Base-by-base conservation (phyloP, 352 stramenopile species). In the Phytopythium kandeliae region DNA sequence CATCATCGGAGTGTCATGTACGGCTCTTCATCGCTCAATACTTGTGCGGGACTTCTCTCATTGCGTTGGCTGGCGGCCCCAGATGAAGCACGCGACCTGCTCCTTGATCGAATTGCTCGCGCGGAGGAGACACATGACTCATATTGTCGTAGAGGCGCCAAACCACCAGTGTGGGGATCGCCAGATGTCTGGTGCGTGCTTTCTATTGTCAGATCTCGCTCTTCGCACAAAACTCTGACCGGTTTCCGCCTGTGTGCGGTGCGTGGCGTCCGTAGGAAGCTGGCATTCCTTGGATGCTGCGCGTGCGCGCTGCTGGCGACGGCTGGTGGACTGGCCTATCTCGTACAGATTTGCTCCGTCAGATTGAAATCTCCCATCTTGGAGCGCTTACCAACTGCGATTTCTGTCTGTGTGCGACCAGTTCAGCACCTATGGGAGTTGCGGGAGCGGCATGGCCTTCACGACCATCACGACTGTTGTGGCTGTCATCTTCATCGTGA, bases 361-460 rank as follows among this genome's bases (percentile, higher is more conserved):
- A 24, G 19, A 15, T 28, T 28, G 38, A 2, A n/a, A 4, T 24
- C 26, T 46, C 22, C n/a, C 21, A 28, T 10, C 12, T 3, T 10
- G 16, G 17, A 25, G 2, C 24, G 0, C 28, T n/a, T 17, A 28
- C 22, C 10, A 11, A 24, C 11, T 9, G n/a, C 2, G 44, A 59
- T 12, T 50, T 21, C 13, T 55, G 19, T 38, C 47, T 31, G 17
- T 46, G 21, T 33, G 11, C n/a, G 28, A 9, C 5, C 57, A 98
- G 68, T 98, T 96, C 63, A 56, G 86, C 53, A 81, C 82, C 42
- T 98, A 97, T 65, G 67, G 65, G 4, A 75, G 76, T n/a, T 98
- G 92, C 55, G 33, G 51, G 4, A 51, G 77, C 1, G 86, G 83
- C 0, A 50, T 91, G 15, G 85, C 82, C 6, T 96, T 96, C 60